Percentiles rank a stretch among this genome's conserved stretches.
Conservation (phyloP, 176 grass and related monocot species). For the Triticum urartu region DNA sequence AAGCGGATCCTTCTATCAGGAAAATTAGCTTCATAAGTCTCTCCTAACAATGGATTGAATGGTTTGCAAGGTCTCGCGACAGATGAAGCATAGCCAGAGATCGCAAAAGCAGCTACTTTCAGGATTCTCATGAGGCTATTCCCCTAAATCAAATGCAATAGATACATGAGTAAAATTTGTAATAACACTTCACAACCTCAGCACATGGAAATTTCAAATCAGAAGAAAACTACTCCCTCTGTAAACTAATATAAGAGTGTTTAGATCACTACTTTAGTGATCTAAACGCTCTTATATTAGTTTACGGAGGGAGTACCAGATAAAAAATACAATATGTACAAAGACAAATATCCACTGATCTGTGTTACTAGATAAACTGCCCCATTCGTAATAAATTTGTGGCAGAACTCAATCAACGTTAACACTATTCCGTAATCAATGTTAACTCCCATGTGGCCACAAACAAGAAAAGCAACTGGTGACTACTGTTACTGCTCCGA, state of each 20-base stretch:
- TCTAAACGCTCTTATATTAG: no score
- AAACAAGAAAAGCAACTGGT: constrained; percentile 18
- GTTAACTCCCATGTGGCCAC: neutral
- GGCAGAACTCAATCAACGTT: neutral
- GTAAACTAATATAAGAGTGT: no score
- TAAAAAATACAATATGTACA: constrained; percentile 12
- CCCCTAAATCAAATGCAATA: constrained; percentile 56
- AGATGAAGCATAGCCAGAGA: constrained; percentile 92
- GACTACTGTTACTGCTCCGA: neutral
- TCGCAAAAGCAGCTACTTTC: constrained; percentile 92
- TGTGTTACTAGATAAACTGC: constrained; percentile 9
- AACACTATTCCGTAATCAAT: neutral
- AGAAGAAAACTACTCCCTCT: neutral
- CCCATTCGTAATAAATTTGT: neutral
- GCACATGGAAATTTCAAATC: neutral
- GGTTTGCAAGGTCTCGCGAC: constrained; percentile 86
- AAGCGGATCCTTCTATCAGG: constrained; percentile 80
- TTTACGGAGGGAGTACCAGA: neutral
- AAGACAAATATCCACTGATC: neutral
- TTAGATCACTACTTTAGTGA: no score
- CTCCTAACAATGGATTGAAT: constrained; percentile 94
- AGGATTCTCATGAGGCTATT: constrained; percentile 90
- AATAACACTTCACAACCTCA: constrained; percentile 17
- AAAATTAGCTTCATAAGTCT: constrained; percentile 94
- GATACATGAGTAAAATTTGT: constrained; percentile 12